phyloP scores from a whole-genome alignment of 1,284 basidiomycete species.

The Sporisorium iseilematis-ciliati region DNA sequence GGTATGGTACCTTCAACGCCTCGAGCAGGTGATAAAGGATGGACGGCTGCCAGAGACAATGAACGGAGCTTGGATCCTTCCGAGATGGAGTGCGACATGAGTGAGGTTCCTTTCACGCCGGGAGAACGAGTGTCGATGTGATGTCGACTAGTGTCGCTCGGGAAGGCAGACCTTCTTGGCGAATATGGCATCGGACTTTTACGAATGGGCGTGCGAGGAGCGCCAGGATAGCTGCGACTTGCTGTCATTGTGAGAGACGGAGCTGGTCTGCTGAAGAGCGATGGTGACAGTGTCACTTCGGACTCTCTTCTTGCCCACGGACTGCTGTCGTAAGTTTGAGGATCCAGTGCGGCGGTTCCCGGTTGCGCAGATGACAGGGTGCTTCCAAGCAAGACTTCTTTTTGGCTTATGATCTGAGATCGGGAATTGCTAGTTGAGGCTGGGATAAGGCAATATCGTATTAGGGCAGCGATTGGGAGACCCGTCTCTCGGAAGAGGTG shows the following conservation, averaged over 20 bases:
- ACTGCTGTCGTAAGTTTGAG: constrained; percentile 6
- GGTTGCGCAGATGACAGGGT: not conserved
- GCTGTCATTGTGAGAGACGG: constrained; percentile 5
- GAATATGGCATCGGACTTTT: constrained; percentile 17
- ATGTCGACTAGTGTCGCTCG: not conserved
- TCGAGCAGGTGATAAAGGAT: constrained; percentile 8
- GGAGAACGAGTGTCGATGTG: not conserved
- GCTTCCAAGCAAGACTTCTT: not conserved
- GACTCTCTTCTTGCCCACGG: constrained; percentile 18
- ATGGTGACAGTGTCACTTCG: constrained; percentile 11
- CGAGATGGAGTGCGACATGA: constrained; percentile 2
- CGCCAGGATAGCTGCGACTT: constrained; percentile 26
- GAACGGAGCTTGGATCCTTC: constrained; percentile 19
- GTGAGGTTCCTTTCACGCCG: not conserved
- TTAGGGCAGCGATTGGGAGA: constrained; percentile 24
- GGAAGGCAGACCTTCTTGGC: not conserved
- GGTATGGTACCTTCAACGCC: too few species aligned
- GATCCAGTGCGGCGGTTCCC: not conserved
- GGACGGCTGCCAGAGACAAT: constrained; percentile 19
- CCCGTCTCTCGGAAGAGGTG: constrained; percentile 23
- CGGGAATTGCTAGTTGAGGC: not conserved
- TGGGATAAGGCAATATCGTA: constrained; percentile 9
- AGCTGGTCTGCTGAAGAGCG: not conserved
- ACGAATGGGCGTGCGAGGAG: constrained; percentile 9
- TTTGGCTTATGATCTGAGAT: not conserved